Conservation (phyloP, 306 rosid species). For the Prunus salicina region DNA sequence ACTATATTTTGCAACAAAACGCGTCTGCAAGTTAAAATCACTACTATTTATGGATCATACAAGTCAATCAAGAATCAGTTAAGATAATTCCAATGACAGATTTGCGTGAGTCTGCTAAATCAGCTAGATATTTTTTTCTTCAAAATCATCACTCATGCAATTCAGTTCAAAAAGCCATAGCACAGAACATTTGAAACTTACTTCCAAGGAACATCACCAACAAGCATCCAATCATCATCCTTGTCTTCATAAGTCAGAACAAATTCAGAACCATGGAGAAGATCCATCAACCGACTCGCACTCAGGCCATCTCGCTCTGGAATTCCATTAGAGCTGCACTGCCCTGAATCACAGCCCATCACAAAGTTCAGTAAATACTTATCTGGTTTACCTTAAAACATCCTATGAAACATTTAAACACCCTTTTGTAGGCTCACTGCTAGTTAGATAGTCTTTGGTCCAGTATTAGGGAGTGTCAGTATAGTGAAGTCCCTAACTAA, state of each 20-base stretch:
- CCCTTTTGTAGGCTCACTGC: neutral
- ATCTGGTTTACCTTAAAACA: neutral
- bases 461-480: neutral
- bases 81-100: neutral
- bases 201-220: conserved; percentile 98
- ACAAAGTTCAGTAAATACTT: neutral
- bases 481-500: neutral
- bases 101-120: conserved; percentile 6
- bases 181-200: conserved; percentile 39
- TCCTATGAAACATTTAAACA: neutral
- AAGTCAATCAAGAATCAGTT: neutral
- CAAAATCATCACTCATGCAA: neutral
- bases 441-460: neutral
- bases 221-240: conserved; percentile 99
- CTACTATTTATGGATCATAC: neutral
- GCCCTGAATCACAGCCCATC: conserved; percentile 51
- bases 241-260: conserved; percentile 91
- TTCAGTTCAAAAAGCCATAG: neutral
- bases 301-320: conserved; percentile 66
- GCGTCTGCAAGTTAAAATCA: neutral
- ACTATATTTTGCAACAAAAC: neutral
- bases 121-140: neutral
- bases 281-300: conserved; percentile 80
- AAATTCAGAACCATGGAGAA: conserved; percentile 77
- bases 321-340: conserved; percentile 68